Evolutionary conservation across 495 filamentous ascomycete species (phyloP).

Genomic region (Neurospora sp.): DNA sequence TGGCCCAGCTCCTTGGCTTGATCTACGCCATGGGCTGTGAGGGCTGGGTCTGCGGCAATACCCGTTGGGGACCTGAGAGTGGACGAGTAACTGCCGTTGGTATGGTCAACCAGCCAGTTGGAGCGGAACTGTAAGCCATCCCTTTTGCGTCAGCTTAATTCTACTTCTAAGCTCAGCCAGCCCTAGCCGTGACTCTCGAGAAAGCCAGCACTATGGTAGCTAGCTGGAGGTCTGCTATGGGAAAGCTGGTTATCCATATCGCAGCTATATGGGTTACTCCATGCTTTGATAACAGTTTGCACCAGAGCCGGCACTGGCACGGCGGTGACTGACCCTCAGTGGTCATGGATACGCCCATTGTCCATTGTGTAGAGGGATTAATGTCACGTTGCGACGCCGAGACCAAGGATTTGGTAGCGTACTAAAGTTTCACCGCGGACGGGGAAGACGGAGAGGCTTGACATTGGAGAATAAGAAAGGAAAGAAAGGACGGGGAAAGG

Average conservation of each 20-base stretch:
- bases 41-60: slow-evolving; percentile 74
- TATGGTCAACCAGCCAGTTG: slow-evolving; percentile 73
- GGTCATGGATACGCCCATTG: not conserved
- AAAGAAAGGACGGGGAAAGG: not conserved
- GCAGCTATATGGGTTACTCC: not conserved
- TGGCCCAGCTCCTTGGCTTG: slow-evolving; percentile 72
- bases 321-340: not conserved
- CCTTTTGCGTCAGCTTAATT: not conserved
- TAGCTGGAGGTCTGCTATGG: not conserved
- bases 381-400: not conserved
- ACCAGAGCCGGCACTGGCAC: not conserved
- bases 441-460: not conserved
- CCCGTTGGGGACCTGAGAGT: slow-evolving; percentile 70
- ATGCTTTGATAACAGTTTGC: not conserved
- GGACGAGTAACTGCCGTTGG: slow-evolving; percentile 62
- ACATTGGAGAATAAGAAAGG: not conserved
- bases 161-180: not conserved
- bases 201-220: not conserved
- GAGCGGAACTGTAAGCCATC: slow-evolving; percentile 60
- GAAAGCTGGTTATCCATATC: not conserved
- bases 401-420: not conserved
- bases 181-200: not conserved
- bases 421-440: not conserved
- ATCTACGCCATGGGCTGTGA: slow-evolving; percentile 73
- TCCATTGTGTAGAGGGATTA: not conserved